A percentile compares a stretch with the other conserved stretches of the same genome.
These are phyloP conservation scores for Zygosaccharomyces siamensis DNA, from an alignment of 805 yeast species.

Conservation along the genomic window DNA sequence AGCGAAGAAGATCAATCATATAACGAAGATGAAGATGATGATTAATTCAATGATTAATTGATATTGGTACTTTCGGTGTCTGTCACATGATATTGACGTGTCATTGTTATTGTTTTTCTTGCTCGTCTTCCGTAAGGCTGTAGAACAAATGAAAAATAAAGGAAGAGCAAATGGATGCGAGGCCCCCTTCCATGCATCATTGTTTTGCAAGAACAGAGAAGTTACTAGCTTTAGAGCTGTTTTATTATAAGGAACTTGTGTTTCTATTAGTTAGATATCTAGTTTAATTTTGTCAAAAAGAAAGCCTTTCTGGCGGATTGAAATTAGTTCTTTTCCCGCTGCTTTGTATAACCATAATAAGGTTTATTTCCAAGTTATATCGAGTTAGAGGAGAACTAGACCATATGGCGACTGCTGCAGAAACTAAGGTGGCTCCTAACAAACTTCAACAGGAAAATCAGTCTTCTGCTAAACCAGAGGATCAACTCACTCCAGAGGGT, in stretches of 20 bases:
- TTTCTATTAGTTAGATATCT: neutral
- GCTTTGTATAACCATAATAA: neutral
- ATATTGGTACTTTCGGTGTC: neutral
- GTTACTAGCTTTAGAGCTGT: neutral
- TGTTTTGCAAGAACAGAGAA: neutral
- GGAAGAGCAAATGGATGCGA: slow-evolving; percentile 1
- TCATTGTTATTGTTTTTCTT: neutral
- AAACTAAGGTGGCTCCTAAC: slow-evolving; percentile 7
- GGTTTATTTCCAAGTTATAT: neutral
- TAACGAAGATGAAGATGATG: slow-evolving; percentile 19
- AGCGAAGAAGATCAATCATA: slow-evolving; percentile 17
- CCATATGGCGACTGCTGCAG: neutral
- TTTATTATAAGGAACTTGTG: neutral
- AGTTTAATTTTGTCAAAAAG: neutral
- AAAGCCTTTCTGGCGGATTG: neutral
- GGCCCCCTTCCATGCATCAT: slow-evolving; percentile 3
- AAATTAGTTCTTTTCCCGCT: neutral
- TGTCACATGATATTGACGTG: neutral
- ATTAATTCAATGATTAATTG: neutral
- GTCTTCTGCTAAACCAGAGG: slow-evolving; percentile 17
- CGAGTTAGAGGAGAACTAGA: neutral
- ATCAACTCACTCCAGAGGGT: slow-evolving; percentile 20
- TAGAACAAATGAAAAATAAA: neutral
- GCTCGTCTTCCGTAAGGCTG: neutral
- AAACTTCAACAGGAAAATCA: slow-evolving; percentile 18